Conservation (phyloP, 2,329 filamentous ascomycete species). For the Xylariales sp. region DNA sequence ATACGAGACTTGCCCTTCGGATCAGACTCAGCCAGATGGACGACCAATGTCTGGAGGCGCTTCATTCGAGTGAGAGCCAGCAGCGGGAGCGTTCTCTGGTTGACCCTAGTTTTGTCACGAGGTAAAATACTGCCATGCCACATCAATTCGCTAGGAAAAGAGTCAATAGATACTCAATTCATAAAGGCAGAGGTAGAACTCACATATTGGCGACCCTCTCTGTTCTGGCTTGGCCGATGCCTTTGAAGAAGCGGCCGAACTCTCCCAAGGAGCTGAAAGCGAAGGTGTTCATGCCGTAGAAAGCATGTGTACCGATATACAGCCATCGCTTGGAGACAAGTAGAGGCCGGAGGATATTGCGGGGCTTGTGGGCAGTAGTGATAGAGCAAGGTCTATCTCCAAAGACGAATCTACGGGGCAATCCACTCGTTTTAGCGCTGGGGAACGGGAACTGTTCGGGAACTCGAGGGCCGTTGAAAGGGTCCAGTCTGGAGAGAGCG, state of each 20-base stretch:
- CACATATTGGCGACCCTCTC: conserved; percentile 42
- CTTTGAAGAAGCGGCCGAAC: conserved; percentile 40
- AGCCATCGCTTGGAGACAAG: conserved; percentile 35
- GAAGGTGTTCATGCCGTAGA: conserved; percentile 46
- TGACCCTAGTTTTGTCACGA: conserved; percentile 18
- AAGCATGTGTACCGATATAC: conserved; percentile 36
- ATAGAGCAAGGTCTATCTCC: conserved; percentile 27
- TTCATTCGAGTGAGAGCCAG: conserved; percentile 29
- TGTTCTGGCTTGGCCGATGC: conserved; percentile 33
- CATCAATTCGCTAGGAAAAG: conserved; percentile 16
- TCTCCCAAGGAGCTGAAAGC: conserved; percentile 50
- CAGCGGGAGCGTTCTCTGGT: conserved; percentile 33
- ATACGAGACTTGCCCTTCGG: conserved; percentile 21
- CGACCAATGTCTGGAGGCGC: conserved; percentile 34
- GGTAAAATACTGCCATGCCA: conserved; percentile 17
- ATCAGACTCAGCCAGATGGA: conserved; percentile 31
- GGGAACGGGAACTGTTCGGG: conserved; percentile 4
- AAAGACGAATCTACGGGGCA: conserved; percentile 35
- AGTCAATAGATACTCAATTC: conserved; percentile 17
- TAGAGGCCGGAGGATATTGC: conserved; percentile 32
- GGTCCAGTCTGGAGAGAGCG: conserved; percentile 37
- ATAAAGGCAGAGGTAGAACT: conserved; percentile 29
- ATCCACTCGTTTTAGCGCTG: conserved; percentile 16
- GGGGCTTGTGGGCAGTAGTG: conserved; percentile 28
- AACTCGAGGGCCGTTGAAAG: background rate